Evolutionary conservation across 495 filamentous ascomycete genomes (phyloP), one percentile per base, ranked within the genome.

Genomic region (Xylaria cubensis): DNA sequence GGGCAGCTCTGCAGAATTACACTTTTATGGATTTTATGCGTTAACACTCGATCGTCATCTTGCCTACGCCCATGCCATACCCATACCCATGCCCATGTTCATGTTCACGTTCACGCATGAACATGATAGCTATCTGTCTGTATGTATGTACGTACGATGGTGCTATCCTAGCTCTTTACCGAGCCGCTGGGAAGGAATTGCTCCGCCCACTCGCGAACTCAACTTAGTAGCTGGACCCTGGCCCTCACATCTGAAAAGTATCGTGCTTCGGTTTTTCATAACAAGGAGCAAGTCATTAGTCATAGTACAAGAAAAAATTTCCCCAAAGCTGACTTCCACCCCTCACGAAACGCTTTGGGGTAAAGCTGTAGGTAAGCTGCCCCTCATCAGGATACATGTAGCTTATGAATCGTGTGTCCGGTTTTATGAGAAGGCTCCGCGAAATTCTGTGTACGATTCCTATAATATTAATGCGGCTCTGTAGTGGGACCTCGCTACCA

Each of bases 1-100:
- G 53, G 53, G 67, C 26, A 46, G 53, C 39, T 46, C 29, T 69
- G 67, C 53, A 69, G 67, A 46, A 26, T 39, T 34, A 9, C 51
- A 36, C 34, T 5, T 19, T 32, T 42, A 21, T 32, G 21, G 13
- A 15, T 46, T 29, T 46, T 41, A 29, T 61, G 53, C 24, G 6
- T 48, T 21, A n/a, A 61, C 12, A 12, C 32, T 61, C 58, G 12
- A 32, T 32, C 53, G 24, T 32, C 8, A 56, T 32, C 53, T 56
- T 32, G 26, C 26, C 21, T 24, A 55, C 24, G 0, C n/a, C 24
- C 9, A 19, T 6, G 10, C 24, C 9, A 19, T 6, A 3, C n/a
- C 24, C 34, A 67, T 29, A 7, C 10, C 17, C 29, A 32, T 46
- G 24, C 29, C 50, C 50, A 56, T 67, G 39, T 32, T 39, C 29